phyloP scores from a whole-genome alignment of 2,329 filamentous ascomycete genomes.

The Aspergillus chevalieri region DNA sequence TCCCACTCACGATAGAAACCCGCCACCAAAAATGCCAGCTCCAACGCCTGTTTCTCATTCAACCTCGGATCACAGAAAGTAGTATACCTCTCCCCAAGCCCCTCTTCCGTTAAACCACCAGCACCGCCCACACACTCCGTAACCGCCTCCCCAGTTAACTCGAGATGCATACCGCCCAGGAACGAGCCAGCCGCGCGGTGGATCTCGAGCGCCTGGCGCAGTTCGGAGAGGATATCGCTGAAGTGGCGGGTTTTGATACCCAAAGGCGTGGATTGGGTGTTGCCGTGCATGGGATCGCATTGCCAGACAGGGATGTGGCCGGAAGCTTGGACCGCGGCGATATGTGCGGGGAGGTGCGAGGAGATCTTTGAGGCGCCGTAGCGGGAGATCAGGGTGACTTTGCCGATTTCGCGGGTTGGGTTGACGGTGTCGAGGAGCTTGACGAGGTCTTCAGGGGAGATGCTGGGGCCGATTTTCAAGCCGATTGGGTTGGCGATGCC shows the following conservation, averaged over 20 bases:
- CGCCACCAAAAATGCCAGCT: slow-evolving; percentile 88
- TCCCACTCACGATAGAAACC: slow-evolving; percentile 61
- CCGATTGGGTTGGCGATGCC: slow-evolving; percentile 94
- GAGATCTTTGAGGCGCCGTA: slow-evolving; percentile 78
- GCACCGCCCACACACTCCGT: slow-evolving; percentile 93
- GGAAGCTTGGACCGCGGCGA: slow-evolving; percentile 77
- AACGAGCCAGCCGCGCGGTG: slow-evolving; percentile 79
- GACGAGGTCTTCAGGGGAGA: slow-evolving; percentile 68
- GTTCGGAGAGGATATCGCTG: slow-evolving; percentile 79
- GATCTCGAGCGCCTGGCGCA: slow-evolving; percentile 74
- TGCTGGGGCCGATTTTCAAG: slow-evolving; percentile 89
- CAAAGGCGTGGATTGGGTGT: slow-evolving; percentile 58
- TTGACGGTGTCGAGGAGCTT: slow-evolving; percentile 79
- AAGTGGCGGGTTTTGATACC: slow-evolving; percentile 93
- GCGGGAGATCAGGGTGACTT: slow-evolving; percentile 92
- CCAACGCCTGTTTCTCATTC: slow-evolving; percentile 96
- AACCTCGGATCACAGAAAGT: slow-evolving; percentile 92
- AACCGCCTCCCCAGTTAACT: slow-evolving; percentile 90
- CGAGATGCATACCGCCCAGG: slow-evolving; percentile 88
- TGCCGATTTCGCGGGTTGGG: slow-evolving; percentile 73
- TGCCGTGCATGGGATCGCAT: slow-evolving; percentile 97
- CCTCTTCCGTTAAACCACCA: slow-evolving; percentile 78
- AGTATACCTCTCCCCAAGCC: slow-evolving; percentile 84
- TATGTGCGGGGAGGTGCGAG: slow-evolving; percentile 72
- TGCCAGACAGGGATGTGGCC: slow-evolving; percentile 84